Evolutionary conservation across 352 stramenopile genomes (phyloP), one percentile per base, ranked within the genome.

Genomic region (Phytopythium cucurbitacearum): DNA sequence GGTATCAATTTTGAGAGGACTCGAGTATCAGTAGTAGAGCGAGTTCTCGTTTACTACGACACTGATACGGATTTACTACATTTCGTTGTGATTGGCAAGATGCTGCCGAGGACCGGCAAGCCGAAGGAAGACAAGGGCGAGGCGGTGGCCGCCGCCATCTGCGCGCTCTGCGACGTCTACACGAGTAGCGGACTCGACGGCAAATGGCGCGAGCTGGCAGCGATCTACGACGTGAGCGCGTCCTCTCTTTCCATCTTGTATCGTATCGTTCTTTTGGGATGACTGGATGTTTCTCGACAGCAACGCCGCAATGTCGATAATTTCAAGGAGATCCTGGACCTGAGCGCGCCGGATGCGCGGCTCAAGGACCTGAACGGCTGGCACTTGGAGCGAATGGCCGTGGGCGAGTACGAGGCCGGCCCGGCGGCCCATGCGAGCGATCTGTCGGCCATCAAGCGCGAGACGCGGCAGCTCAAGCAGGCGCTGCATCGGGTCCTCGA

Each of bases 311-410:
- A 89, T 55, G 71, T 87, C 33, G 78, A 90, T 56, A 90, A 88
- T 47, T 64, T 88, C 35, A 59, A 64, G 5, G 82, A 92, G 61
- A 92, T 92, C 56, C 56, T 92, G 33, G 73, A 87, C 56, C 59
- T 92, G 37, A 89, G 77, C 42, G 72, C 69, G 7, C 82, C 82
- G 0, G 73, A 49, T 3, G 68, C 68, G 45, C 71, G 82, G 12
- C 64, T 92, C 50, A 75, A 74, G 34, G 77, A 85, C 28, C 59
- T 92, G 9, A 89, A 77, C 12, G 73, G 73, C 12, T 92, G 82
- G 82, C 77, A 90, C 62, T 53, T 92, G 46, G 82, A 92, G 64
- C 82, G 82, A 42, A 92, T 92, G 79, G 82, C 82, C 0, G 78
- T 90, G 34, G 79, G 76, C 12, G 82, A 92, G 60, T 78, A 81